Base-by-base conservation (phyloP, 768 basidiomycete species). In the Chlorophyllum brunneum region DNA sequence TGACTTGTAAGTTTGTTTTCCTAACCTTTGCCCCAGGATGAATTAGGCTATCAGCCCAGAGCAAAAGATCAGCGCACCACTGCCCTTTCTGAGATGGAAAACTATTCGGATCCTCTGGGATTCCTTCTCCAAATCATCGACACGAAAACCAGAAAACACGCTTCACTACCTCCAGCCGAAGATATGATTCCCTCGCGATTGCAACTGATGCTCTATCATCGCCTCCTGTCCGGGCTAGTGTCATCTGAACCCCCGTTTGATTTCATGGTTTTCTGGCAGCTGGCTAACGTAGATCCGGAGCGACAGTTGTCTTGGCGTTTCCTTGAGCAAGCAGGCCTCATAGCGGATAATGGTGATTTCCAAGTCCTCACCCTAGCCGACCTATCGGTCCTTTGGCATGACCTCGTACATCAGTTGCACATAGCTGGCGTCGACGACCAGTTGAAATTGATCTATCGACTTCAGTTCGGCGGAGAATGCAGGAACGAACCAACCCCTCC, bases 131-230 rank as follows among this genome's bases (percentile, higher is more conserved):
- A 69, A 44, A 61, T 86, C 23, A 63, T 78, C 15, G 90, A 92
- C 58, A 85, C 83, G 39, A 92, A 92, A 64, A 89, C 88, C 15
- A 77, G 89, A 39, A 69, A 64, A 10, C 62, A 65, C 2, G 54
- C 69, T 1, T 71, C 64, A 11, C 57, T 90, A 1, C 88, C 89
- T 1, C 63, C 72, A 3, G 72, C 82, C 11, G 72, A 75, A 34
- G 88, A 90, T 56, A 74, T 81, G 0, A 62, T 77, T 11, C 63
- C 81, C 1, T 74, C 88, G 0, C 78, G 79, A 5, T 67, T 90
- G 30, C 90, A 92, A 62, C 74, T 92, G 4, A 89, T 89, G 85
- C 67, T 90, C 31, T 92, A 92, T 61, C 77, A 80, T 58, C 80
- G 80, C 15, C 78, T 92, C 46, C 72, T 92, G 31, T 70, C 73